Conservation (phyloP, 2,329 filamentous ascomycete genomes). For the Arthroderma uncinatum region DNA sequence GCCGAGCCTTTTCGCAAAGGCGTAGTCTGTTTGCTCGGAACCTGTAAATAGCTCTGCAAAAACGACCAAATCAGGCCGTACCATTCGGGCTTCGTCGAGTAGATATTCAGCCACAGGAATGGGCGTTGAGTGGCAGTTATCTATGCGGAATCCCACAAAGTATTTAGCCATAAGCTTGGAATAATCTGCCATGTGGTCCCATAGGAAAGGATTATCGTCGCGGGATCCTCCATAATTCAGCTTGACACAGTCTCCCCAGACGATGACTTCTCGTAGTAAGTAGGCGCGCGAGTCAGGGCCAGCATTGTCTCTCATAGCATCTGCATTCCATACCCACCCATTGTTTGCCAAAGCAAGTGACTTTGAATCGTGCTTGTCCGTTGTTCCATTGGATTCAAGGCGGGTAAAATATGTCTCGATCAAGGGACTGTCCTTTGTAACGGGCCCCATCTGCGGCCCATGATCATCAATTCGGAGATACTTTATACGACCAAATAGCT, state of each 20-base stretch:
- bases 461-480: constrained; percentile 88
- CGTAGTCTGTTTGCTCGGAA: constrained; percentile 88
- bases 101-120: constrained; percentile 91
- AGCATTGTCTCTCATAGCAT: constrained; percentile 87
- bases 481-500: constrained; percentile 88
- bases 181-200: constrained; percentile 93
- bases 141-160: constrained; percentile 89
- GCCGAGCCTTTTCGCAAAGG: constrained; percentile 87
- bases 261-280: constrained; percentile 86
- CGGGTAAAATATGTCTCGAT: constrained; percentile 94
- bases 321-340: constrained; percentile 97
- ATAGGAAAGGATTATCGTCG: constrained; percentile 82
- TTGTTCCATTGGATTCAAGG: constrained; percentile 65
- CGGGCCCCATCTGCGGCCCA: constrained; percentile 73
- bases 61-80: constrained; percentile 79
- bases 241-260: constrained; percentile 98
- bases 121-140: constrained; percentile 96
- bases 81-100: constrained; percentile 78
- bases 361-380: constrained; percentile 61
- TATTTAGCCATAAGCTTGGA: constrained; percentile 86
- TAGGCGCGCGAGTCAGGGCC: constrained; percentile 86
- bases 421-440: constrained; percentile 65
- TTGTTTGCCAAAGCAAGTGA: constrained; percentile 85
- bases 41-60: constrained; percentile 94
- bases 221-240: constrained; percentile 73